A percentile compares a stretch with the other conserved stretches of the same genome.
phyloP scores from a whole-genome alignment of 176 grass and related monocot species.

The Puya raimondii region DNA sequence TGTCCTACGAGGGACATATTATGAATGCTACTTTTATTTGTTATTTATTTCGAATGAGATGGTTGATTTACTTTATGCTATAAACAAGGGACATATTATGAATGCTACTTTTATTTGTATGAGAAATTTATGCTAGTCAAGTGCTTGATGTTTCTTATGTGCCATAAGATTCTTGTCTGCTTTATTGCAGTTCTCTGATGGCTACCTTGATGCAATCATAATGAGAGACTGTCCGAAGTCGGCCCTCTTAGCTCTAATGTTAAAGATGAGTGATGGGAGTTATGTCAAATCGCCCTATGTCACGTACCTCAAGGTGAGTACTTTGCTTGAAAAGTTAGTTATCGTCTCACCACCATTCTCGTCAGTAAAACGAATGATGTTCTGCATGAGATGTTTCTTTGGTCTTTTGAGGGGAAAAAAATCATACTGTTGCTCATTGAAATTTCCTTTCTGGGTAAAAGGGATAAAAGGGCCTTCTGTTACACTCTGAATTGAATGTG shows the following conservation, averaged over 20 bases:
- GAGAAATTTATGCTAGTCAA: background rate
- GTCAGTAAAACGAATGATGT: background rate
- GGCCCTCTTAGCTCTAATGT: constrained; percentile 45
- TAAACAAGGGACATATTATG: background rate
- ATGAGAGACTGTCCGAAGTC: constrained; percentile 52
- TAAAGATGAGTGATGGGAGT: constrained; percentile 62
- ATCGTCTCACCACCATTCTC: background rate
- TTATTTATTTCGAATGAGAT: background rate
- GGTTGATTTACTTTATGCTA: background rate
- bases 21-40: too few relatives aligned
- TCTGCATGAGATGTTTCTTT: too few relatives aligned
- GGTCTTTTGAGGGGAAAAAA: too few relatives aligned
- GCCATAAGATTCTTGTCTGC: background rate
- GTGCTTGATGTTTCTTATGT: background rate
- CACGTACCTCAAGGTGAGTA: constrained; percentile 54
- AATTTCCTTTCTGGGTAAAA: too few relatives aligned
- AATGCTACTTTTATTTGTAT: background rate
- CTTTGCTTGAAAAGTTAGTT: background rate
- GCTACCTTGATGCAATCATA: constrained; percentile 61
- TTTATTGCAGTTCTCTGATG: constrained; percentile 74
- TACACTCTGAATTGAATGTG: too few relatives aligned
- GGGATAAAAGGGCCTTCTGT: too few relatives aligned
- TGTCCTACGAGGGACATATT: too few relatives aligned
- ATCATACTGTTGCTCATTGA: too few relatives aligned
- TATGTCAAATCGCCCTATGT: constrained; percentile 67